Conservation (phyloP, 441 rosid genomes). For the Mallotus repandus region DNA sequence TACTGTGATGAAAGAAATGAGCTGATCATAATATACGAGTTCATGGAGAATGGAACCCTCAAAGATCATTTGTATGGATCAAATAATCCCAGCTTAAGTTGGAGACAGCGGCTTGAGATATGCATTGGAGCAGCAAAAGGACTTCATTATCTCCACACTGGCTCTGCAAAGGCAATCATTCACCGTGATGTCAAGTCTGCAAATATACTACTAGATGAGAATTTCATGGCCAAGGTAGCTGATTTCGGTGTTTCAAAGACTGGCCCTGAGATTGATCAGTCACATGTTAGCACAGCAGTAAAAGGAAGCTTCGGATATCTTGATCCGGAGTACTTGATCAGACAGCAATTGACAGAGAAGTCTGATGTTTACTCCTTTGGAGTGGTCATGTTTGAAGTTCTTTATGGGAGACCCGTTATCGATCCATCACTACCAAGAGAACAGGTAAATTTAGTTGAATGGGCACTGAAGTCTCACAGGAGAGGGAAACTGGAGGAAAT, state of each 20-base stretch:
- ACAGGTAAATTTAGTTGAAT: constrained; percentile 66
- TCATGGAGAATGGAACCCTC: constrained; percentile 80
- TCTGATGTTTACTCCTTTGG: constrained; percentile 93
- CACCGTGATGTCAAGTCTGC: constrained; percentile 91
- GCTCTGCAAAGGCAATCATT: constrained; percentile 69
- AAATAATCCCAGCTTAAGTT: constrained; percentile 48
- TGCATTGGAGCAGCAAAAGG: constrained; percentile 90
- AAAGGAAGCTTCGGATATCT: constrained; percentile 92
- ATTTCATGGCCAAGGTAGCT: constrained; percentile 84
- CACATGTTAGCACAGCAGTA: constrained; percentile 88
- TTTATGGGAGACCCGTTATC: constrained; percentile 74
- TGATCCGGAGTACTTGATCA: constrained; percentile 80
- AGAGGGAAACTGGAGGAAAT: constrained; percentile 47
- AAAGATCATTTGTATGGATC: constrained; percentile 62
- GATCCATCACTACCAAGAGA: constrained; percentile 72
- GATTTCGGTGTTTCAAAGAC: constrained; percentile 81
- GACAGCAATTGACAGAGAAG: constrained; percentile 72
- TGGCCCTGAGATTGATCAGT: constrained; percentile 75
- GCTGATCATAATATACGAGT: constrained; percentile 86
- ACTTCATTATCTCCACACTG: constrained; percentile 91
- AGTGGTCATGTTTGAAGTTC: constrained; percentile 77
- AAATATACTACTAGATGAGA: constrained; percentile 72
- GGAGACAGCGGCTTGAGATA: constrained; percentile 76
- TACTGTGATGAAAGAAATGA: constrained; percentile 73
- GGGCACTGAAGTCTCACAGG: constrained; percentile 49